Evolutionary conservation across 176 grass and related monocot species (phyloP), one percentile per base, ranked within the genome.

Genomic region (Luzula sylvatica): DNA sequence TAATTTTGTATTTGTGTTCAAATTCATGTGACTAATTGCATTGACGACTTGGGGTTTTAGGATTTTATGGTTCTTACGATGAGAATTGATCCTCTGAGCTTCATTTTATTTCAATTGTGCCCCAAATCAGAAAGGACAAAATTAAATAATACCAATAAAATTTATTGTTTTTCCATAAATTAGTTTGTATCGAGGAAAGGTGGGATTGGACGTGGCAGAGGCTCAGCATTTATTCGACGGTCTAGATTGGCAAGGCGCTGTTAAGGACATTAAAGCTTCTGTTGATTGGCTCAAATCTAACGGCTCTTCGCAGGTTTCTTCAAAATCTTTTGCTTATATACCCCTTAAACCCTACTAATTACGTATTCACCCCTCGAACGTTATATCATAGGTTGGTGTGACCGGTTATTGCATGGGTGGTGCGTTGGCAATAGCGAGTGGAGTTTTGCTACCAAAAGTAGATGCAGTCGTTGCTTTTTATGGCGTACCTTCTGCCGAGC

Each of bases 391-490:
- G 92, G 85, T 83, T 76, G 85, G 92, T 86, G 92, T 96, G 12
- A 89, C 81, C 58, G 85, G 92, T 39, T 96, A 77, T 65, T 89
- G 85, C 68, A 80, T 96, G 85, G 85, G 85, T 48, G 92, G 92
- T 20, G 92, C 92, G 50, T 65, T 96, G 49, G 75, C 92, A 13
- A 82, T 96, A 71, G 85, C 92, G 73, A 90, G 75, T 71, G 85
- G 58, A 74, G 85, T 86, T 71, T 56, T 89, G 74, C 65, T 90
- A 65, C 92, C 81, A 62, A 74, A 90, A 64, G 81, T 80, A 65
- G 92, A 96, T 86, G 92, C 75, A 69, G 85, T 80, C 60, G 92
- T 86, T 60, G 85, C 81, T 58, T 96, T 96, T 66, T 96, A 96
- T 27, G 85, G 92, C n/a, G 67, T 75, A 13, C 80, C 85, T 63